phyloP scores from a whole-genome alignment of 1,284 basidiomycete species.

The Sanguinoderma infundibulare region DNA sequence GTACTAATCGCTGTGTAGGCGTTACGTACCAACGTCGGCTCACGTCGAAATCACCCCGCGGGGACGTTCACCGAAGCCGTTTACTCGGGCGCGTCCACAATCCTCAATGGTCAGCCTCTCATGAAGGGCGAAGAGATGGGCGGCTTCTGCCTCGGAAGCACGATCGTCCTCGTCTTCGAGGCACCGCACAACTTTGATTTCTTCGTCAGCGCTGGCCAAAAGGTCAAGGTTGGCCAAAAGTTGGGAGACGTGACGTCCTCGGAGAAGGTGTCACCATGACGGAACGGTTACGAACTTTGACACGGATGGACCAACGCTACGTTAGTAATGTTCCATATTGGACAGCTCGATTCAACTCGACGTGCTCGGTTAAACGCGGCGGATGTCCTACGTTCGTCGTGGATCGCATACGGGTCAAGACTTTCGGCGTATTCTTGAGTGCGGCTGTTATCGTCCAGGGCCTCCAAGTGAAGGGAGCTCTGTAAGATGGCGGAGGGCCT shows the following conservation, averaged over 20 bases:
- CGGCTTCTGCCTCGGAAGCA: constrained; percentile 94
- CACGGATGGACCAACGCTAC: background rate
- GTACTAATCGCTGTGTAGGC: constrained; percentile 43
- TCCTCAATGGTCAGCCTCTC: constrained; percentile 91
- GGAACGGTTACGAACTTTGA: background rate
- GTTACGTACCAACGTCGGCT: constrained; percentile 79
- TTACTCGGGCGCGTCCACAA: constrained; percentile 79
- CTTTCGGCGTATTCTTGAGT: too few species aligned
- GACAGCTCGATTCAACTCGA: constrained; percentile 17
- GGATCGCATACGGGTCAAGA: too few species aligned
- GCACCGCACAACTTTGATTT: constrained; percentile 89
- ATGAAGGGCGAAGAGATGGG: constrained; percentile 94
- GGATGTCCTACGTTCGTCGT: too few species aligned
- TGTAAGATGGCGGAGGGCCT: too few species aligned
- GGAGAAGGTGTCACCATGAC: constrained; percentile 1
- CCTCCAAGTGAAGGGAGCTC: too few species aligned
- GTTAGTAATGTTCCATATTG: constrained; percentile 7
- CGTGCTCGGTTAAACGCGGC: too few species aligned
- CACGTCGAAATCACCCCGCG: constrained; percentile 73
- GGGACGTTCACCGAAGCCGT: constrained; percentile 94
- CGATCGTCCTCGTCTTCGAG: constrained; percentile 97
- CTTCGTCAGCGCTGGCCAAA: constrained; percentile 79
- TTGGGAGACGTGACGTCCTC: constrained; percentile 55
- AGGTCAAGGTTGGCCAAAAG: constrained; percentile 87
- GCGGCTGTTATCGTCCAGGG: too few species aligned